Base-by-base conservation (phyloP, 768 basidiomycete species). In the Hysterangium stoloniferum region DNA sequence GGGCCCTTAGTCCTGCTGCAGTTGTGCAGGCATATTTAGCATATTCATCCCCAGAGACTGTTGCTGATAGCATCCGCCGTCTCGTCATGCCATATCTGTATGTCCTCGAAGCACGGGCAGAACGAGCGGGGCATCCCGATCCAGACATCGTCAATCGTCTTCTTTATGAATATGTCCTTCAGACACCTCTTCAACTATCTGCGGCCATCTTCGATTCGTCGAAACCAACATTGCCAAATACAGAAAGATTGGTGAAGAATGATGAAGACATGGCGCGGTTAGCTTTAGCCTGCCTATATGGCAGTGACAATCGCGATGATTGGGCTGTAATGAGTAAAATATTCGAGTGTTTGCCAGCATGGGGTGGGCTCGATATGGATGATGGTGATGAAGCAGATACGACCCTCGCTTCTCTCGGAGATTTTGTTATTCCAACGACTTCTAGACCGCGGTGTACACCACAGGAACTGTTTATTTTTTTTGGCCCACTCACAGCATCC, bases 281-380 rank as follows among this genome's bases (percentile, higher is more conserved):
- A 12, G 93, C 94, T 3, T 78, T 98, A 11, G 85, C 93, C 6
- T 85, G 84, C 59, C 66, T 97, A 20, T 99, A 99, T 55, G 92
- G 92, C 12, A 86, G 78, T 58, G 75, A 80, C 53, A 76, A 76
- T 49, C 66, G 83, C 29, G 71, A 79, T 52, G 75, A 82, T 56
- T 95, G 89, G 90, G 61, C 79, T 1, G 81, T 72, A 4, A 97
- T 96, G 93, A 89, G 85, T 56, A 71, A 73, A 28, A 88, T 99
- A 45, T 97, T 99, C 63, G 95, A 99, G 62, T 99, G 94, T 62
- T 73, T 98, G 28, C 95, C 95, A 0, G 95, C 84, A 3, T 96
- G 94, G 90, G 19, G 24, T 29, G 82, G 81, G 51, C 70, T 81
- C 36, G 54, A 66, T 6, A 78, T 82, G 41, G 73, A 75, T 35